Base-by-base conservation (phyloP, 768 basidiomycete species). In the Lactarius sp. region DNA sequence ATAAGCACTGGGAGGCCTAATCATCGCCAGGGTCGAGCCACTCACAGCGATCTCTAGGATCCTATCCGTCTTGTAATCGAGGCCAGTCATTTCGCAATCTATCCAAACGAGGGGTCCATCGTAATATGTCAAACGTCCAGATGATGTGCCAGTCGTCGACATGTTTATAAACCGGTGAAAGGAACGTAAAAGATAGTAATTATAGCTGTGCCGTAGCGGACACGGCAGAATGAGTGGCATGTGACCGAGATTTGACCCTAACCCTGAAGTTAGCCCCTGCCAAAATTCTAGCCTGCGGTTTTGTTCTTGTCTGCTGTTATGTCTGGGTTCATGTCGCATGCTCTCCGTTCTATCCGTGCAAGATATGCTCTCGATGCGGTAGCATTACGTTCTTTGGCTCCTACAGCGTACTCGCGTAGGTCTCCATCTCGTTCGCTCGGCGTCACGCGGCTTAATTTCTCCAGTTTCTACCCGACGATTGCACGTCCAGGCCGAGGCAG, bases 31-130 rank as follows among this genome's bases (percentile, higher is more conserved):
- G 9, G 3, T 16, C 18, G 33, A 51, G 49, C 9, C 10, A 69
- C 80, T 65, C 62, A 86, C 89, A 12, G 88, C 89, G 70, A 95
- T 88, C 74, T 96, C 94, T 2, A 94, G 72, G 34, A 93, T 82
- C 66, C 81, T 85, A 74, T 92, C 88, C 46, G 75, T 85, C 53
- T 79, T 77, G 4, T 80, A 80, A 70, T 88, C 74, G 44, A 94
- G 78, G 4, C 91, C 91, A 2, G 91, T 92, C 83, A 93, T 94
- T 75, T 94, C 91, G 69, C 90, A 91, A 73, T 94, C 91, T 56
- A 93, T 80, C 92, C 91, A 88, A 7, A 92, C 86, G 60, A 92
- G 74, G 10, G 90, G 88, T 0, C 87, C 86, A 39, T 81, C 82
- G n/a, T 73, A 67, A 58, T 79, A 82, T 0, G 63, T 60, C 59